A percentile compares a stretch with the other conserved stretches of the same genome.
phyloP scores from a whole-genome alignment of 192 early-diverging fungal species.

The Kickxella alabastrina region DNA sequence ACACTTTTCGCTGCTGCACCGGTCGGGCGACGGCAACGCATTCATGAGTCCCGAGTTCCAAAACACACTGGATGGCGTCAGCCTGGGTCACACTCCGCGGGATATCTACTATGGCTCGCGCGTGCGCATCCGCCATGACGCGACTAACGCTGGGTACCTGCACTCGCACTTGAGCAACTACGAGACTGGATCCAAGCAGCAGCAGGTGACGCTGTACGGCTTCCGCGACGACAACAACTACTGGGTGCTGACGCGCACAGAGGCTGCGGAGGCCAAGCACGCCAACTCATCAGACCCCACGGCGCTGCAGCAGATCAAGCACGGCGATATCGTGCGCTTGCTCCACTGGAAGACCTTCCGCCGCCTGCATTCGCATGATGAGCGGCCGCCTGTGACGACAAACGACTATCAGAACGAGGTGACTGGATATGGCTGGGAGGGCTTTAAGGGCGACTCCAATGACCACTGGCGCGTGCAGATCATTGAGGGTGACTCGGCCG shows the following conservation, averaged over 20 bases:
- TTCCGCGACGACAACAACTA: conserved; percentile 94
- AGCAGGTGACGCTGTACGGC: conserved; percentile 93
- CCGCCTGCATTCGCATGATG: conserved; percentile 72
- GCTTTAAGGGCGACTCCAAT: conserved; percentile 67
- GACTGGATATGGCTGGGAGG: conserved; percentile 74
- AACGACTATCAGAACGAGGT: conserved; percentile 84
- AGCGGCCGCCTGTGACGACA: conserved; percentile 63
- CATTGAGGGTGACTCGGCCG: conserved; percentile 58
- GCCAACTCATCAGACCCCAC: conserved; percentile 38
- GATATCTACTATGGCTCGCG: conserved; percentile 90
- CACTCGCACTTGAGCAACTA: conserved; percentile 91
- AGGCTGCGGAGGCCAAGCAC: conserved; percentile 18
- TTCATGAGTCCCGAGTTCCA: conserved; percentile 98
- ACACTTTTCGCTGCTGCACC: conserved; percentile 84
- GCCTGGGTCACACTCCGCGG: conserved; percentile 75
- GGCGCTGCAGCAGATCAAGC: conserved; percentile 40
- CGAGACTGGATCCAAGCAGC: conserved; percentile 84
- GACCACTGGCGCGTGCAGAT: conserved; percentile 91
- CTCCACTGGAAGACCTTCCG: conserved; percentile 59
- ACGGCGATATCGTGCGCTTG: conserved; percentile 79
- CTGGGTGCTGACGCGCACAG: conserved; percentile 61
- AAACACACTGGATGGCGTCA: conserved; percentile 78
- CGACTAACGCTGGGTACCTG: conserved; percentile 81
- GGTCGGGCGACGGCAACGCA: conserved; percentile 81
- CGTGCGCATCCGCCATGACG: conserved; percentile 78